phyloP scores from a whole-genome alignment of 169 alveolate genomes.

The Plasmodium berghei region DNA sequence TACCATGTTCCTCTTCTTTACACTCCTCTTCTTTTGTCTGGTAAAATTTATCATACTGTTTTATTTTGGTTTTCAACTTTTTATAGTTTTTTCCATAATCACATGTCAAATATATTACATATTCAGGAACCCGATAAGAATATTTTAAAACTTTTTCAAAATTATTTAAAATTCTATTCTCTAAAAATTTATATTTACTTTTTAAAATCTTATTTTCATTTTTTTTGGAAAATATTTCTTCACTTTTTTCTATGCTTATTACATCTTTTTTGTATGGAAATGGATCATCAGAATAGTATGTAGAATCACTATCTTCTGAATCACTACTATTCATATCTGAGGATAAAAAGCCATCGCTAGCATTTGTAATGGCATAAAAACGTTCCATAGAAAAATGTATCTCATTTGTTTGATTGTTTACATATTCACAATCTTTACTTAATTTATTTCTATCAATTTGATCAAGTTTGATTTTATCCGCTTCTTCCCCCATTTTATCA shows the following conservation, averaged over 20 bases:
- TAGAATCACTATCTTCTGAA: not conserved
- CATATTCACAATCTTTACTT: not conserved
- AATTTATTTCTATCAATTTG: not conserved
- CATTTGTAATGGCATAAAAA: not conserved
- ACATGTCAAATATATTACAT: slow-evolving; percentile 22
- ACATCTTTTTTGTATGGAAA: slow-evolving; percentile 6
- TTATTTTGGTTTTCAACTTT: not conserved
- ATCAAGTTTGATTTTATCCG: not conserved
- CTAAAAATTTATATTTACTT: slow-evolving; percentile 39
- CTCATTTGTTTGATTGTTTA: not conserved
- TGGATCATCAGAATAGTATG: not conserved
- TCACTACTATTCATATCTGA: not conserved
- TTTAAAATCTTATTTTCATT: slow-evolving; percentile 30
- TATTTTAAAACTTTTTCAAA: slow-evolving; percentile 57
- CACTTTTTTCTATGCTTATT: not conserved
- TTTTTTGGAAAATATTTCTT: slow-evolving; percentile 22
- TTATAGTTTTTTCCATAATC: slow-evolving; percentile 10
- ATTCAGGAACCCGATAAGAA: slow-evolving; percentile 58
- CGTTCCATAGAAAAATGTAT: not conserved
- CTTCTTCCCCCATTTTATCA: not conserved
- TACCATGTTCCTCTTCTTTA: not conserved
- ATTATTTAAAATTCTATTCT: slow-evolving; percentile 13
- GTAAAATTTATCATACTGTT: not conserved
- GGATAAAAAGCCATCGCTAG: not conserved
- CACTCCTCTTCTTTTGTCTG: not conserved